Evolutionary conservation across 2,329 filamentous ascomycete genomes (phyloP), one percentile per base, ranked within the genome.

Genomic region (Cercospora zeae-maydis): DNA sequence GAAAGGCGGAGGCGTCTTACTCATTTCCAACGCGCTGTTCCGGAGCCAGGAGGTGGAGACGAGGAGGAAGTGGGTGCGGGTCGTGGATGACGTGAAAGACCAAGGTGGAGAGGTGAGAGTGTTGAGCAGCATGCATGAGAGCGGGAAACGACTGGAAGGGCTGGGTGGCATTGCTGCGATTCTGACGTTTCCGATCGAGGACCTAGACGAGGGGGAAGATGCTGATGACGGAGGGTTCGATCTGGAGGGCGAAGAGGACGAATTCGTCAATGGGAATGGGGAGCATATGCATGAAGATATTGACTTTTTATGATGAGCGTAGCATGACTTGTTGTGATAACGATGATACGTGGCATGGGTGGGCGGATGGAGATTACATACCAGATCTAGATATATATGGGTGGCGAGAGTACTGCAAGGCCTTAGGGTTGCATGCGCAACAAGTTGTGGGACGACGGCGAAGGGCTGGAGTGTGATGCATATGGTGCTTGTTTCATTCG

Each of bases 101-200:
- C 88, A 92, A 67, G 95, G 93, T 4, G 95, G 93, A 1, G 92
- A 97, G 68, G 91, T 92, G 0, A 83, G 91, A 59, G 86, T 98
- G n/a, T 78, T 98, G 30, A 98, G 93, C 76, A 93, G 90, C 71
- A 89, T 96, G 72, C 93, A 98, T 76, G 93, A 97, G 79, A 97
- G 93, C 75, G 95, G 95, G 0, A 89, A 89, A 78, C 82, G 92
- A 63, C 78, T 99, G 13, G 91, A 93, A 68, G 89, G 88, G 11
- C 76, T 98, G 64, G 93, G 95, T 1, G 90, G 92, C 16, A 89
- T 99, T 65, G 95, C 93, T 14, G 92, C 92, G 1, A 89, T 97
- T 30, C 79, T 97, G 66, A 97, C 93, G 11, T 99, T 93, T 75
- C 93, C 95, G 0, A 83, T 98, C 16, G 92, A 96, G 68, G 80